Evolutionary conservation across 495 filamentous ascomycete species (phyloP), one percentile per base, ranked within the genome.

Genomic region (Pseudevernia furfuracea): DNA sequence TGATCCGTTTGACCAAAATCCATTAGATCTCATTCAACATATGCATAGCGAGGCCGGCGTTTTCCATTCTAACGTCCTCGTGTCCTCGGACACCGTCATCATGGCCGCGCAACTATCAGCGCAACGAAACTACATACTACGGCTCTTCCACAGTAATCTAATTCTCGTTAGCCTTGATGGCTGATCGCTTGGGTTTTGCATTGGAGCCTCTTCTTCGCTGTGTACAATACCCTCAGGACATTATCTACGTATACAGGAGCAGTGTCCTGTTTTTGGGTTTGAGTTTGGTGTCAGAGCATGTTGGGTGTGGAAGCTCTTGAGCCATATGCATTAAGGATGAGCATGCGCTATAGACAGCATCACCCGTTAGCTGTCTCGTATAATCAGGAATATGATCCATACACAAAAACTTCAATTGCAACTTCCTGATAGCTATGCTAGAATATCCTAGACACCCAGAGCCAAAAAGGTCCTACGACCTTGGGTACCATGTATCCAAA

Each of bases 21-120:
- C 12, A 17, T 36, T 64, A 68, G 49, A 65, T 46, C n/a, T 63
- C 38, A 41, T 57, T 25, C 46, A 60, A 36, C 41, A 63, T 38
- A 52, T 64, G 66, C 66, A 68, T 64, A 60, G 58, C 63, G 59
- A 60, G 62, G 28, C 58, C 21, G 66, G 66, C 58, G 62, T 68
- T 65, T 25, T 60, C 32, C 39, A 36, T 23, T 23, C 21, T 36
- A 9, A 63, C 39, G 53, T 19, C 60, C 32, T 48, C 19, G 21
- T 34, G 58, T 49, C 58, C 28, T 58, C 37, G 28, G 61, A 62
- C 64, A 57, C 57, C 21, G 36, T 57, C 38, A 30, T 64, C 41
- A 63, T 49, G 62, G 62, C 61, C 12, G 49, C 49, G 38, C 23
- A 30, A 4, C 53, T 43, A 38, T 63, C 32, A 32, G 52, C 52